These are phyloP conservation scores for Epichloe festucae DNA, from an alignment of 2,329 filamentous ascomycete species.

Conservation along the genomic window DNA sequence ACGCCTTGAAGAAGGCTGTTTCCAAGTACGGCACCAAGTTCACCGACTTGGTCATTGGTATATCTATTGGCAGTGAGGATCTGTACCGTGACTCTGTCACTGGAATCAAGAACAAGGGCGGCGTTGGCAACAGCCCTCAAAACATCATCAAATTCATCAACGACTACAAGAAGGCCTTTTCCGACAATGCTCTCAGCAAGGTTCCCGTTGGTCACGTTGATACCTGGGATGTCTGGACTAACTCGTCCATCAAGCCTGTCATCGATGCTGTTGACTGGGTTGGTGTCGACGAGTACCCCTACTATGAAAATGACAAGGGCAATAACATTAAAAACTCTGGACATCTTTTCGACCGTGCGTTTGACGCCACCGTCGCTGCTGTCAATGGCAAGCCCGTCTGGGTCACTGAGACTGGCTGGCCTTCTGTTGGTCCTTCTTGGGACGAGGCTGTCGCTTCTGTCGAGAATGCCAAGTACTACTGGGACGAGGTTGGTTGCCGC, in stretches of 20 bases:
- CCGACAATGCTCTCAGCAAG: slow-evolving; percentile 28
- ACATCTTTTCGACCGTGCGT: slow-evolving; percentile 40
- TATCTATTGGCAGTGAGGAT: slow-evolving; percentile 55
- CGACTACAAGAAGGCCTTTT: slow-evolving; percentile 47
- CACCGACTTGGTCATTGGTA: slow-evolving; percentile 46
- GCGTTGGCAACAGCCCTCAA: slow-evolving; percentile 45
- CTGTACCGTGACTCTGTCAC: slow-evolving; percentile 50
- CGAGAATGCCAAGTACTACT: slow-evolving; percentile 50
- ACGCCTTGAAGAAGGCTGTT: slow-evolving; percentile 44
- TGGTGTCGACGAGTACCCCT: slow-evolving; percentile 53
- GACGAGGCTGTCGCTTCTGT: slow-evolving; percentile 41
- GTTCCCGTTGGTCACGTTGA: slow-evolving; percentile 53
- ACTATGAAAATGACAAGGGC: slow-evolving; percentile 45
- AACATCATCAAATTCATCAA: slow-evolving; percentile 53
- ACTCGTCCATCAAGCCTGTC: slow-evolving; percentile 45
- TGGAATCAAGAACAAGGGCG: slow-evolving; percentile 49
- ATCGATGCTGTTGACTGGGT: slow-evolving; percentile 51
- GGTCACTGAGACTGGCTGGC: slow-evolving; percentile 56
- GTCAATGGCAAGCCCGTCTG: slow-evolving; percentile 42
- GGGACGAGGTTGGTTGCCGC: slow-evolving; percentile 47
- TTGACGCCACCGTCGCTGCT: slow-evolving; percentile 29
- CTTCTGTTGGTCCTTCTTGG: slow-evolving; percentile 37
- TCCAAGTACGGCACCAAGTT: slow-evolving; percentile 35
- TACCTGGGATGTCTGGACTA: slow-evolving; percentile 52
- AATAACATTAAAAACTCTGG: slow-evolving; percentile 43